A percentile compares a stretch with the other conserved stretches of the same genome.
These are phyloP conservation scores for Pulveroboletus ravenelii DNA, from an alignment of 768 basidiomycete species.

Conservation along the genomic window DNA sequence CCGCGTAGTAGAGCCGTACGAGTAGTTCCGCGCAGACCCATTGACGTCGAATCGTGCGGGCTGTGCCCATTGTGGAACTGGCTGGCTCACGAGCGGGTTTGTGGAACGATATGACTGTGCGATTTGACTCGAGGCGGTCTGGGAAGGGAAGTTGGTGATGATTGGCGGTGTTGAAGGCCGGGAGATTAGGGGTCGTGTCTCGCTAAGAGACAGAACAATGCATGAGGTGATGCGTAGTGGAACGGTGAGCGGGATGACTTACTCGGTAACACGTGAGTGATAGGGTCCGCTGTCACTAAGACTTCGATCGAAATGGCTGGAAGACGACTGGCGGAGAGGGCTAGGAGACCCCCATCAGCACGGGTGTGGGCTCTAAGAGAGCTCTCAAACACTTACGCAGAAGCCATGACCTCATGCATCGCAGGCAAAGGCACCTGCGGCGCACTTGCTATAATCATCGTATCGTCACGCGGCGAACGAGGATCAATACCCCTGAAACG, in stretches of 20 bases:
- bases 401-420: slow-evolving; percentile 32
- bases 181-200: slow-evolving; percentile 49
- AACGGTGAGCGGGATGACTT: slow-evolving; percentile 1
- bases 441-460: slow-evolving; percentile 15
- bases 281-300: slow-evolving; percentile 11
- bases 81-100: slow-evolving; percentile 22
- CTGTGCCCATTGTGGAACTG: slow-evolving; percentile 27
- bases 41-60: slow-evolving; percentile 24
- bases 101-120: slow-evolving; percentile 21
- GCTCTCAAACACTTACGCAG: slow-evolving; percentile 11
- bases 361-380: too few relatives aligned
- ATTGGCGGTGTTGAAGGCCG: slow-evolving; percentile 30
- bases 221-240: neutral
- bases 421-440: slow-evolving; percentile 30
- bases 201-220: slow-evolving; percentile 32
- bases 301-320: slow-evolving; percentile 18
- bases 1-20: slow-evolving; percentile 24
- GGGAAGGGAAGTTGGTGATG: slow-evolving; percentile 20
- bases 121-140: slow-evolving; percentile 20
- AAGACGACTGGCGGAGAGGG: slow-evolving; percentile 11
- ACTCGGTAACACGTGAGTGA: slow-evolving; percentile 22
- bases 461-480: slow-evolving; percentile 32
- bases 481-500: slow-evolving; percentile 18
- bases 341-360: slow-evolving; percentile 9
- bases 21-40: slow-evolving; percentile 27